phyloP scores from a whole-genome alignment of 306 rosid species.

The Crataegus laevigata region DNA sequence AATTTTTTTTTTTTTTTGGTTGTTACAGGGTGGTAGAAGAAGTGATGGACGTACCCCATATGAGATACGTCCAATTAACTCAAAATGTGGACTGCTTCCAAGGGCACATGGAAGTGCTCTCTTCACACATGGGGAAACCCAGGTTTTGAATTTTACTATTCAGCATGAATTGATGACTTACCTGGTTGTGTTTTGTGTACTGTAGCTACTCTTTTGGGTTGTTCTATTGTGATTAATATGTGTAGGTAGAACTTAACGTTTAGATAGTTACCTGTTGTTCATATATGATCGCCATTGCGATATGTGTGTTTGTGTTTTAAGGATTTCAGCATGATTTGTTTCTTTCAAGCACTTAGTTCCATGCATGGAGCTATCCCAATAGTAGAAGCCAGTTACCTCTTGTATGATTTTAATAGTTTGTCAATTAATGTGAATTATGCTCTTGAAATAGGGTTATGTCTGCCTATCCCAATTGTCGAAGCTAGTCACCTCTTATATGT shows the following conservation, averaged over 20 bases:
- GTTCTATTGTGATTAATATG: neutral
- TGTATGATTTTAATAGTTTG: no score
- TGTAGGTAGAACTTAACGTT: neutral
- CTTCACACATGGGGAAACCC: slow-evolving; percentile 96
- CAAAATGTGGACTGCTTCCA: slow-evolving; percentile 84
- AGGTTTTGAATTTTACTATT: slow-evolving; percentile 36
- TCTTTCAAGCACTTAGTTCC: no score
- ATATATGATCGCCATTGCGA: neutral
- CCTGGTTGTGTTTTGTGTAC: slow-evolving; percentile 4
- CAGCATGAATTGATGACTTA: neutral
- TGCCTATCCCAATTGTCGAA: no score
- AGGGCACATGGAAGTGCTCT: slow-evolving; percentile 98
- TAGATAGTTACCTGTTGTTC: neutral
- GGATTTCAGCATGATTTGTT: no score
- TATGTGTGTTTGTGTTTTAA: no score
- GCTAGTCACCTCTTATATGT: no score
- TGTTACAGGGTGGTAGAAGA: slow-evolving; percentile 75
- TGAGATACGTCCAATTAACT: slow-evolving; percentile 73
- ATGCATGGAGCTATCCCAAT: no score
- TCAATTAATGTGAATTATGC: no score
- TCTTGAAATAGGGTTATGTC: no score
- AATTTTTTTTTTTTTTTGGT: slow-evolving; percentile 13
- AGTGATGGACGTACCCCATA: slow-evolving; percentile 83
- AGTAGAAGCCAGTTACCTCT: no score
- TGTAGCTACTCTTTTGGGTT: neutral